Base-by-base conservation (phyloP, 2,329 filamentous ascomycete genomes). In the Macrophomina phaseolina region DNA sequence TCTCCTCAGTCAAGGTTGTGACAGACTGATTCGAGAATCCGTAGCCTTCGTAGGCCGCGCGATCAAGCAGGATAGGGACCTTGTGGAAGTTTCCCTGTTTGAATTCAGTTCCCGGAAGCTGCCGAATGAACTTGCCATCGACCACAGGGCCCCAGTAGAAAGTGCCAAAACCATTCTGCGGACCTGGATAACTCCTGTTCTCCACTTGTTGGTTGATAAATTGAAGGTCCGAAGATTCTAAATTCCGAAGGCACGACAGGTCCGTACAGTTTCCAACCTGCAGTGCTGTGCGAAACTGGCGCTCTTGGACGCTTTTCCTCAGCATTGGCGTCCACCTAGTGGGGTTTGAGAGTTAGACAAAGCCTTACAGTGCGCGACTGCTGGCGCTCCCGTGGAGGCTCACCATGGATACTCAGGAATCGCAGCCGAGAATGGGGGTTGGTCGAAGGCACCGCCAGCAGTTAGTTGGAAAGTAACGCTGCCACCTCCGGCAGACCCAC, bases 401-500 rank as follows among this genome's bases (percentile, higher is more conserved):
- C 73, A 79, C 76, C 76, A 65, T 5, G 63, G 63, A 30, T 55
- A 65, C 51, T 80, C 77, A 2, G 75, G 66, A 40, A 82, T 81
- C 0, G 78, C 81, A 5, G 79, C 81, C n/a, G 76, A 73, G 69
- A 82, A 83, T 0, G 81, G 76, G 0, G 79, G 77, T 1, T 75
- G 70, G 5, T 73, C 72, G 0, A 74, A 70, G 4, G 78, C 80
- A 16, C 80, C 73, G 58, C 79, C 78, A 11, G 78, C 71, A 36
- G 77, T 79, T 69, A 81, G 74, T 58, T 77, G 76, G 53, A 76
- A 76, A 63, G 75, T 69, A 0, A 89, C 86, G 12, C 86, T 87
- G 2, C 85, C 87, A 3, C 81, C 87, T 5, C 88, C 88, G 1
- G 88, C 86, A 2, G 86, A 89, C n/a, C 83, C 82, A 2, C 88